phyloP scores from a whole-genome alignment of 176 grass and related monocot genomes.

The Aegilops speltoides region DNA sequence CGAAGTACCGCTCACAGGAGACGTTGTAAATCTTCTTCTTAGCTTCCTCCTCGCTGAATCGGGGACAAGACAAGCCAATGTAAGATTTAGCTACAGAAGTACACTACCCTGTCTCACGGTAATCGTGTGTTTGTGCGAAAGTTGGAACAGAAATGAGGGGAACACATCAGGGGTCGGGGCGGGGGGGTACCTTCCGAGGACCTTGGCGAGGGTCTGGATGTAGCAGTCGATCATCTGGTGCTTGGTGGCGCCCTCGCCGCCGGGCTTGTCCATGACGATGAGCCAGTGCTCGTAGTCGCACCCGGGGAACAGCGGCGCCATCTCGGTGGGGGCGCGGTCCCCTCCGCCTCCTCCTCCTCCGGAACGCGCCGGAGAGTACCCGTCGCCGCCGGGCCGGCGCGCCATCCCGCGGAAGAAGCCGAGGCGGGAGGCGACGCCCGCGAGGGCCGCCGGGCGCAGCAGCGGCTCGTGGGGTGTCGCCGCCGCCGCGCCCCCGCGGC shows the following conservation, averaged over 20 bases:
- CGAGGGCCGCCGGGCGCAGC: constrained; percentile 27
- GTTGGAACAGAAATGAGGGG: constrained; percentile 4
- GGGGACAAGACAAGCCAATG: background rate
- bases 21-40: constrained; percentile 96
- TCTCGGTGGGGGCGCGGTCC: constrained; percentile 78
- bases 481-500: background rate
- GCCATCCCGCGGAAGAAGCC: constrained; percentile 44
- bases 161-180: background rate
- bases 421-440: constrained; percentile 33
- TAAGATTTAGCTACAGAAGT: background rate
- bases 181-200: constrained; percentile 59
- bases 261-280: constrained; percentile 98
- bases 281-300: constrained; percentile 99
- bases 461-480: constrained; percentile 11
- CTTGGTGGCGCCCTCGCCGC: constrained; percentile 76
- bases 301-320: constrained; percentile 85
- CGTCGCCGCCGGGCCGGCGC: constrained; percentile 47
- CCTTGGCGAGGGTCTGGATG: constrained; percentile 87
- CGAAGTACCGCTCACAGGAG: constrained; percentile 76
- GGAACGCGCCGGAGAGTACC: constrained; percentile 20
- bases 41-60: constrained; percentile 75
- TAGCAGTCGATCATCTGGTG: constrained; percentile 99
- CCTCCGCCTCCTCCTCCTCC: constrained; percentile 28
- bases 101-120: background rate
- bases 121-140: background rate